Conservation (phyloP, 2,329 filamentous ascomycete genomes). For the Venturia effusa region DNA sequence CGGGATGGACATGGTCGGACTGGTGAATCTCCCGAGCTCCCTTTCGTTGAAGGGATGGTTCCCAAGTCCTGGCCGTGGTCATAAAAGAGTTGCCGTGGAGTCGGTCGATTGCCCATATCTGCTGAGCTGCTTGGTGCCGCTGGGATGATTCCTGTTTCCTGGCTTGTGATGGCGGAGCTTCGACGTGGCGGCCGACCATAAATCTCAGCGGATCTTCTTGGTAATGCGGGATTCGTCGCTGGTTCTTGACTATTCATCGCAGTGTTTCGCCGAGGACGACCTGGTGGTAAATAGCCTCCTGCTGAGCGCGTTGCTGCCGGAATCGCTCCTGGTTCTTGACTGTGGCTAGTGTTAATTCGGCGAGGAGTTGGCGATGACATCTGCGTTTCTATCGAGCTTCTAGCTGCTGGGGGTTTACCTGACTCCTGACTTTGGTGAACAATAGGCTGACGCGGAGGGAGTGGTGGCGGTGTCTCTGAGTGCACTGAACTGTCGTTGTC, state of each 20-base stretch:
- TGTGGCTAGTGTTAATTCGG: background rate
- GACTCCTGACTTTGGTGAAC: background rate
- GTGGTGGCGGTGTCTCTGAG: slow-evolving; percentile 4
- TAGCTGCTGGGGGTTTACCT: background rate
- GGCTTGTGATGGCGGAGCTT: background rate
- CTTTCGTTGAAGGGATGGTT: background rate
- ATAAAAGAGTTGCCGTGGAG: background rate
- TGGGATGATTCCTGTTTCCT: background rate
- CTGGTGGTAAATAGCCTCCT: background rate
- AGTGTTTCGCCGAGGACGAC: background rate
- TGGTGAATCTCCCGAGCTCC: background rate
- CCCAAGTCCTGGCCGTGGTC: background rate
- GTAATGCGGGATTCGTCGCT: background rate
- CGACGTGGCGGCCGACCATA: background rate
- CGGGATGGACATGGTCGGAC: background rate
- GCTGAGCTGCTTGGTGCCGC: background rate
- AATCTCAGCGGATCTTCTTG: background rate
- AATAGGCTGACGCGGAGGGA: slow-evolving; percentile 7
- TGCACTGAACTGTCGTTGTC: slow-evolving; percentile 2
- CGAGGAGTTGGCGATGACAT: background rate
- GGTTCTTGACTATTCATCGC: background rate
- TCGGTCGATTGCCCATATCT: background rate
- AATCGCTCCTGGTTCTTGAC: background rate
- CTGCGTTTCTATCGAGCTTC: background rate
- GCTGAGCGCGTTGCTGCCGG: background rate